Evolutionary conservation across 495 filamentous ascomycete species (phyloP).

Genomic region (Darksidea phi): DNA sequence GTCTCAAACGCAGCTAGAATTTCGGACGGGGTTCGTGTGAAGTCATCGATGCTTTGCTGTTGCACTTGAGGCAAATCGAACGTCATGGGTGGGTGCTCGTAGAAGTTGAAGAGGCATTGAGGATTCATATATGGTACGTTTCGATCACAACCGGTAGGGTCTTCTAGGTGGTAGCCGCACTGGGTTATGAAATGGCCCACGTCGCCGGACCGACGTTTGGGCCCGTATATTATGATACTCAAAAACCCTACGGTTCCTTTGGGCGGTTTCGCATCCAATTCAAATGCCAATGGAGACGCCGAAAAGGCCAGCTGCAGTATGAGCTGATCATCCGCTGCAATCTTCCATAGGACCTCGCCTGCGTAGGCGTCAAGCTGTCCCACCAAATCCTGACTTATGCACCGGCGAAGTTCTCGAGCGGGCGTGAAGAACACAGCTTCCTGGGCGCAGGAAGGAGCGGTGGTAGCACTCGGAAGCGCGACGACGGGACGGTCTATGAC

Average conservation of each 20-base stretch:
- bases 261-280: background rate
- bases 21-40: background rate
- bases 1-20: too few relatives aligned
- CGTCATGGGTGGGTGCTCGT: background rate
- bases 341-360: conserved; percentile 4
- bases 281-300: background rate
- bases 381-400: background rate
- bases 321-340: background rate
- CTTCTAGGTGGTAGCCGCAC: conserved; percentile 6
- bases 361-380: conserved; percentile 1
- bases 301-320: conserved; percentile 2
- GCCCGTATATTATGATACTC: conserved; percentile 5
- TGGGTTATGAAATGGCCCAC: conserved; percentile 1
- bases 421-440: background rate
- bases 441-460: background rate
- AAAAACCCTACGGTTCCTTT: background rate
- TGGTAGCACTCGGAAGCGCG: too few relatives aligned
- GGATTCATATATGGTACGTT: conserved; percentile 13
- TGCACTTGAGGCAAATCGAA: background rate
- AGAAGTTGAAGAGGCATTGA: background rate
- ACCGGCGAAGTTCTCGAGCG: background rate
- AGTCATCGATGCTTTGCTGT: background rate
- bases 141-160: conserved; percentile 5
- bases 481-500: too few relatives aligned
- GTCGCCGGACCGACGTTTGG: conserved; percentile 1